Base-by-base conservation (phyloP, 2,329 filamentous ascomycete species). In the Cercospora nicotianae region DNA sequence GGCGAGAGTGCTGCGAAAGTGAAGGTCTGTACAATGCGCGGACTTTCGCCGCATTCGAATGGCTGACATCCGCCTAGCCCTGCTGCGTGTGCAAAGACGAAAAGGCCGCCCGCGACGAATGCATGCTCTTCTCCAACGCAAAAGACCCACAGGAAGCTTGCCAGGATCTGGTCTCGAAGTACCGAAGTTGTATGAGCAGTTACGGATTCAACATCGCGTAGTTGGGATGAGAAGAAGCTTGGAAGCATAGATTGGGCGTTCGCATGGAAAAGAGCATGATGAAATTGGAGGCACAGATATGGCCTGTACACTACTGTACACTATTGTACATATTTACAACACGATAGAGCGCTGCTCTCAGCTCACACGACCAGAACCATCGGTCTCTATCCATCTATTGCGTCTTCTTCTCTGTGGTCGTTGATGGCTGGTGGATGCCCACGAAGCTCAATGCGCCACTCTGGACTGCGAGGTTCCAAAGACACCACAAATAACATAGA, bases 41-140 rank as follows among this genome's bases (percentile, higher is more conserved):
- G 20, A 7, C 26, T 53, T 20, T 63, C 16, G 55, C 28, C 18
- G 36, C 23, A 60, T 23, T 33, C 2, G 1, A 18, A 3, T 7
- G 9, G 33, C 66, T 69, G 58, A 71, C 63, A 12, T 13, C 2
- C 10, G 20, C 1, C 12, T 45, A 97, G 93, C 94, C 94, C 53
- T 98, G 95, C 87, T 98, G 95, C 79, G 95, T 98, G 31, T 99
- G 95, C 88, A 97, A 94, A 79, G 89, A 95, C 55, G 93, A 99
- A 81, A 99, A 99, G 81, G 86, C 92, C 45, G 87, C 87, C 74
- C 92, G 95, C 71, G 95, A 99, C 83, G 94, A 99, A 82, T 99
- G 95, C 85, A 98, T 99, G 94, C 91, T 99, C 66, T 97, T 98
- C 84, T 96, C 93, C 65, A 93, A 88, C 70, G 86, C 91, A 69